Percentiles rank a stretch among this genome's conserved stretches.
phyloP scores from a whole-genome alignment of 2,329 filamentous ascomycete genomes.

The Lasiodiplodia gonubiensis region DNA sequence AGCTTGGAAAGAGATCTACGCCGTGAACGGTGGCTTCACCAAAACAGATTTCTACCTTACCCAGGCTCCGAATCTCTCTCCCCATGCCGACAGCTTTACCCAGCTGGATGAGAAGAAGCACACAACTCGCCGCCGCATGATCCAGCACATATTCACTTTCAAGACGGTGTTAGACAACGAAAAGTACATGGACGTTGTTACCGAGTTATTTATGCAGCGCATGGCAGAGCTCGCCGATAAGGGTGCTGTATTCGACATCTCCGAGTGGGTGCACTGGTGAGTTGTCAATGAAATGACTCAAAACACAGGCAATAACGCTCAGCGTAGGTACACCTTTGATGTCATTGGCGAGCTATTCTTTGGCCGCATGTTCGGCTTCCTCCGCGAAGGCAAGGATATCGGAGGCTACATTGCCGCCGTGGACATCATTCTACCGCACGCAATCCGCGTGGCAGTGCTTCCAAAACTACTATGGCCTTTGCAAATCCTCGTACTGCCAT shows the following conservation, averaged over 20 bases:
- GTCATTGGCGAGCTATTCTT: constrained; percentile 52
- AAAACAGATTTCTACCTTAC: constrained; percentile 37
- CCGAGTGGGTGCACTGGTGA: constrained; percentile 31
- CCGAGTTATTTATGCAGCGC: constrained; percentile 31
- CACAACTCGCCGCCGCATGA: constrained; percentile 30
- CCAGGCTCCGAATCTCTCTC: constrained; percentile 32
- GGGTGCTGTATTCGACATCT: constrained; percentile 32
- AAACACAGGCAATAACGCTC: background rate
- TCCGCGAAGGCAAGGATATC: constrained; percentile 47
- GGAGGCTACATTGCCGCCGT: constrained; percentile 47
- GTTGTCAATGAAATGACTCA: background rate
- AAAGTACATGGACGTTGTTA: constrained; percentile 29
- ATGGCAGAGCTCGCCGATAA: constrained; percentile 32
- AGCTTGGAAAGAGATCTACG: constrained; percentile 34
- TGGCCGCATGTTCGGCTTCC: constrained; percentile 50
- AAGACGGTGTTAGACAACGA: constrained; percentile 33
- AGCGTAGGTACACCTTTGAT: constrained; percentile 49
- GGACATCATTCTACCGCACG: constrained; percentile 25
- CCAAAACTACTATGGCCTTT: background rate
- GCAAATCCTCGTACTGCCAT: constrained; percentile 6
- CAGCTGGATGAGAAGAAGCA: constrained; percentile 34
- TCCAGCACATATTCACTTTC: constrained; percentile 33
- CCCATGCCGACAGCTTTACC: constrained; percentile 34
- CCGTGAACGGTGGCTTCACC: constrained; percentile 31
- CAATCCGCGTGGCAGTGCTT: constrained; percentile 10